Percentiles rank a stretch among this genome's conserved stretches.
phyloP scores from a whole-genome alignment of 129 eudicot species.

The Erigeron canadensis region DNA sequence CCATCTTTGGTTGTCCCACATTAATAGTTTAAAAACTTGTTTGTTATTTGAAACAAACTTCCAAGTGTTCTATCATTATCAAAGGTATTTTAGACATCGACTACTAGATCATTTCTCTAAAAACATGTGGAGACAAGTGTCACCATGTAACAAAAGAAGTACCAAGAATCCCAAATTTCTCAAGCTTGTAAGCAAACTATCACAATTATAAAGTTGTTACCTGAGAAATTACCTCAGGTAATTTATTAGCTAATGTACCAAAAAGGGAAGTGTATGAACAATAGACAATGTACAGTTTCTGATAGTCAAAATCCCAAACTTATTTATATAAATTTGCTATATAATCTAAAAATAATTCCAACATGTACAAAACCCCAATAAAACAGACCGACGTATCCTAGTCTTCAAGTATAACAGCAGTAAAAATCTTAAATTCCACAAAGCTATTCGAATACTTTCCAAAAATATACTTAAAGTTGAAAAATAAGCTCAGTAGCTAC shows the following conservation, averaged over 20 bases:
- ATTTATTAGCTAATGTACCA: neutral
- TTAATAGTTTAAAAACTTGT: neutral
- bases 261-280: neutral
- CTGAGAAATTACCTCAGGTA: neutral
- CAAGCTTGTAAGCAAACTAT: neutral
- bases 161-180: neutral
- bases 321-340: neutral
- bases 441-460: slow-evolving; percentile 5
- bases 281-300: neutral
- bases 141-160: slow-evolving; percentile 13
- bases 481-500: too few relatives aligned
- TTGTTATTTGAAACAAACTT: neutral
- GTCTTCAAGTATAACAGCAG: too few relatives aligned
- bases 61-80: slow-evolving; percentile 1
- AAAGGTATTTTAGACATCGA: slow-evolving; percentile 7
- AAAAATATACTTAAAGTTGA: neutral
- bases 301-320: neutral
- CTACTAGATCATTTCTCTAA: neutral
- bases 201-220: neutral
- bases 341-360: neutral
- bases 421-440: neutral
- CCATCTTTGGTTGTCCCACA: slow-evolving; percentile 11
- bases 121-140: neutral
- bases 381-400: too few relatives aligned
- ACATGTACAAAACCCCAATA: neutral